Evolutionary conservation across 2,329 filamentous ascomycete species (phyloP), one percentile per base, ranked within the genome.

Genomic region (Monilinia fructicola): DNA sequence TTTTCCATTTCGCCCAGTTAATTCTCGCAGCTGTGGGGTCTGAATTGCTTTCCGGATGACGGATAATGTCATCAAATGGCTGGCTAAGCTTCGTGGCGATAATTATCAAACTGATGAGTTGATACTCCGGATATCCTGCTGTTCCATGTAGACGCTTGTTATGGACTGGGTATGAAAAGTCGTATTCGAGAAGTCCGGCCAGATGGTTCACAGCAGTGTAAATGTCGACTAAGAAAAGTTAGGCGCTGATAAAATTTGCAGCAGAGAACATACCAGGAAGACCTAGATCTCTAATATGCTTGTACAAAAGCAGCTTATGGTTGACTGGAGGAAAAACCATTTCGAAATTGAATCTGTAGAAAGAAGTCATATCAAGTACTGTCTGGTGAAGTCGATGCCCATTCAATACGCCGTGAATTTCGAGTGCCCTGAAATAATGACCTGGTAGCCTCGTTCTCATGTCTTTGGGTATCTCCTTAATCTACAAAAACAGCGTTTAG

Each of bases 21-120:
- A 97, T 80, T 26, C 78, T 77, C n/a, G 87, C 78, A 4, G 81
- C 80, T 18, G 85, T 81, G 1, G 87, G 84, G 67, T 91, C 88
- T 12, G 79, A 78, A 18, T 79, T 70, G 23, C 80, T 81, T 46
- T 74, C 77, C 10, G 83, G 84, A 71, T 81, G 80, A 53, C 88
- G 80, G 63, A 81, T 76, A 16, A 82, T 73, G 28, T 80, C 79
- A 73, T 92, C 87, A 54, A 97, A 86, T 0, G 94, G 92, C 72
- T 92, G 93, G 26, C 90, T 81, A 2, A 97, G 77, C 73, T 97
- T 97, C 4, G 90, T 87, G 4, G 90, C 87, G 18, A 96, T 82
- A 2, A 97, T 80, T 4, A 97, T 77, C 4, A 92, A 79, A 4
- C 88, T 83, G 65, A 92, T 81, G 1, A 97, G 79, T 54, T 90